A percentile compares a stretch with the other conserved stretches of the same genome.
Conservation (phyloP, 345 rosid species). For the Clausena lansium region DNA sequence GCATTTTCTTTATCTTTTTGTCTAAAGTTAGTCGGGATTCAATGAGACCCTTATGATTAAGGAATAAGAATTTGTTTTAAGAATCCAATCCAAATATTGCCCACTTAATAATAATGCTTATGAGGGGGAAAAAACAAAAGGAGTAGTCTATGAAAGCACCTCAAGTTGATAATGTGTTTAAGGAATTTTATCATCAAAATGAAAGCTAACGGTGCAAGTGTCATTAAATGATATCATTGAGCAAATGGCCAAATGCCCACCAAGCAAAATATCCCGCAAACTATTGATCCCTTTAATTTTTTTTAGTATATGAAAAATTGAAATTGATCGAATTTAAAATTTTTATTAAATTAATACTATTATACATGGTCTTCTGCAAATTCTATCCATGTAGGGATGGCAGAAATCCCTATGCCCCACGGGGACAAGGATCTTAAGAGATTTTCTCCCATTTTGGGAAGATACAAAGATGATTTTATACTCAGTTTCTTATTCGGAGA, state of each 20-base stretch:
- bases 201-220: not conserved
- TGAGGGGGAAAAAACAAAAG: not conserved
- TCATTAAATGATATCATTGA: not conserved
- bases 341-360: too few relatives aligned
- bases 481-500: too few relatives aligned
- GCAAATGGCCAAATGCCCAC: not conserved
- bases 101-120: conserved; percentile 1
- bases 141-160: conserved; percentile 12
- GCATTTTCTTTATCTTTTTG: conserved; percentile 15
- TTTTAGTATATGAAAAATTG: too few relatives aligned
- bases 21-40: conserved; percentile 26
- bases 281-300: too few relatives aligned
- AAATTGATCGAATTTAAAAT: too few relatives aligned
- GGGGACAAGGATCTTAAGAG: too few relatives aligned
- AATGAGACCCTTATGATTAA: conserved; percentile 19
- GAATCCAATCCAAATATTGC: not conserved
- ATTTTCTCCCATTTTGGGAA: too few relatives aligned
- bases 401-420: too few relatives aligned
- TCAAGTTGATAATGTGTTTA: not conserved
- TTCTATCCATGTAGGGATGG: too few relatives aligned
- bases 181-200: not conserved
- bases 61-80: conserved; percentile 18
- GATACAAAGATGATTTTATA: too few relatives aligned
- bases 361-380: too few relatives aligned
- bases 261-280: not conserved